phyloP scores from a whole-genome alignment of 345 rosid species.

The Lepidium didymum region DNA sequence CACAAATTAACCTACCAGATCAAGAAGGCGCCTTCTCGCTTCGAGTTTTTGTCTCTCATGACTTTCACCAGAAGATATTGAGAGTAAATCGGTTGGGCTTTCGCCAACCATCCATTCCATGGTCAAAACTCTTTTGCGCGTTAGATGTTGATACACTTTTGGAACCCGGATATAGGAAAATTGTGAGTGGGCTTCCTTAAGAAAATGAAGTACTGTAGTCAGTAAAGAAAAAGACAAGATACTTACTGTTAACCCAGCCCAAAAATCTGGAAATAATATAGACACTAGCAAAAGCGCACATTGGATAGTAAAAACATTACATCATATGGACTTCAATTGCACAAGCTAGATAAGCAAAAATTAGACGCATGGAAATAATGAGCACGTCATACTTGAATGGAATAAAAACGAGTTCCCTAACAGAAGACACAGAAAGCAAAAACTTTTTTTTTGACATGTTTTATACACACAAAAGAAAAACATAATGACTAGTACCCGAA shows the following conservation, averaged over 20 bases:
- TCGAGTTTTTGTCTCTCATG: constrained; percentile 54
- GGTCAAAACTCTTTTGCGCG: constrained; percentile 76
- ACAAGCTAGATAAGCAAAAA: constrained; percentile 5
- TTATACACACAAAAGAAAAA: neutral
- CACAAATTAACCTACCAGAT: constrained; percentile 49
- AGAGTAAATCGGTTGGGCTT: constrained; percentile 62
- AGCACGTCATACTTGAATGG: neutral
- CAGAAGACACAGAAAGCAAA: neutral
- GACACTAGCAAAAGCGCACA: neutral
- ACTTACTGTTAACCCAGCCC: neutral
- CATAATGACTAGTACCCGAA: constrained; percentile 45
- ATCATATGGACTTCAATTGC: neutral
- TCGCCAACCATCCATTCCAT: constrained; percentile 98
- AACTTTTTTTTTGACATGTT: neutral
- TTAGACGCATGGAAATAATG: neutral
- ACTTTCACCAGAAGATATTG: constrained; percentile 36
- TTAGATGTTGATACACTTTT: constrained; percentile 54
- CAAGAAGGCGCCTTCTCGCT: constrained; percentile 67
- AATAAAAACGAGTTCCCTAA: neutral
- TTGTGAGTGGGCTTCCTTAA: constrained; percentile 76
- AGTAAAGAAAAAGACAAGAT: constrained; percentile 5
- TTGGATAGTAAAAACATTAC: neutral
- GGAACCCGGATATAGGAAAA: constrained; percentile 64
- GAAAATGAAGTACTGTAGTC: constrained; percentile 14
- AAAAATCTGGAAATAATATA: neutral